Conservation (phyloP, 2,329 filamentous ascomycete species). For the Penicillium sp. region DNA sequence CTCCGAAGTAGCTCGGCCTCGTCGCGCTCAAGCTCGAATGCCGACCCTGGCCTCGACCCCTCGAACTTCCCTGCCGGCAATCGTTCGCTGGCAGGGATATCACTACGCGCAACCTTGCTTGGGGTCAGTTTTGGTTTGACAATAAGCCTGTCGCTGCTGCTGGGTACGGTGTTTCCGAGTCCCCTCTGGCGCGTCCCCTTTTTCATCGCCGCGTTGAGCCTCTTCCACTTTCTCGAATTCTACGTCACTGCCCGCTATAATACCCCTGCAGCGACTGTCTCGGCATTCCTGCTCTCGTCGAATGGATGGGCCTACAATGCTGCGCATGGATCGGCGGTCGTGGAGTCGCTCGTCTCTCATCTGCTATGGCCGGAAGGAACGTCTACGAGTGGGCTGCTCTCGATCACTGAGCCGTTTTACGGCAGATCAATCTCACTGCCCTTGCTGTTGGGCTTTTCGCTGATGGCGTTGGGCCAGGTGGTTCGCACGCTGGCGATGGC, state of each 20-base stretch:
- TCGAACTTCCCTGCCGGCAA: slow-evolving; percentile 36
- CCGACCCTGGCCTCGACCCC: slow-evolving; percentile 20
- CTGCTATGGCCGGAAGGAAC: slow-evolving; percentile 20
- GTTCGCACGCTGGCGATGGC: slow-evolving; percentile 80
- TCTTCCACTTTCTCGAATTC: slow-evolving; percentile 97
- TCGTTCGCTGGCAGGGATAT: slow-evolving; percentile 43
- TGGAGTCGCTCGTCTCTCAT: slow-evolving; percentile 57
- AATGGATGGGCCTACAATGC: slow-evolving; percentile 82
- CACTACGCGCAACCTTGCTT: slow-evolving; percentile 42
- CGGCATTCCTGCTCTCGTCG: slow-evolving; percentile 73
- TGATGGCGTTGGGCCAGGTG: slow-evolving; percentile 65
- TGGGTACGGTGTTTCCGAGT: slow-evolving; percentile 26
- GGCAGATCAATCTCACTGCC: slow-evolving; percentile 27
- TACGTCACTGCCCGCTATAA: slow-evolving; percentile 84
- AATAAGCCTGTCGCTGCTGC: slow-evolving; percentile 24
- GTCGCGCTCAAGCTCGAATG: slow-evolving; percentile 3
- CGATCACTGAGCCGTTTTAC: slow-evolving; percentile 36
- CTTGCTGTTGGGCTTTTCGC: slow-evolving; percentile 52
- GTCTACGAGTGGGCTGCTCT: slow-evolving; percentile 39
- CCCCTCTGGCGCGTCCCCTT: slow-evolving; percentile 55
- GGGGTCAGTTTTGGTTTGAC: slow-evolving; percentile 39
- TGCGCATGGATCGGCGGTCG: slow-evolving; percentile 68
- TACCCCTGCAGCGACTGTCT: slow-evolving; percentile 62
- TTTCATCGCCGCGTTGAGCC: slow-evolving; percentile 54
- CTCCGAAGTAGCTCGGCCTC: slow-evolving; percentile 7